These are phyloP conservation scores for Acanthamoeba royreba DNA, from an alignment of 208 protist genomes.

Conservation along the genomic window DNA sequence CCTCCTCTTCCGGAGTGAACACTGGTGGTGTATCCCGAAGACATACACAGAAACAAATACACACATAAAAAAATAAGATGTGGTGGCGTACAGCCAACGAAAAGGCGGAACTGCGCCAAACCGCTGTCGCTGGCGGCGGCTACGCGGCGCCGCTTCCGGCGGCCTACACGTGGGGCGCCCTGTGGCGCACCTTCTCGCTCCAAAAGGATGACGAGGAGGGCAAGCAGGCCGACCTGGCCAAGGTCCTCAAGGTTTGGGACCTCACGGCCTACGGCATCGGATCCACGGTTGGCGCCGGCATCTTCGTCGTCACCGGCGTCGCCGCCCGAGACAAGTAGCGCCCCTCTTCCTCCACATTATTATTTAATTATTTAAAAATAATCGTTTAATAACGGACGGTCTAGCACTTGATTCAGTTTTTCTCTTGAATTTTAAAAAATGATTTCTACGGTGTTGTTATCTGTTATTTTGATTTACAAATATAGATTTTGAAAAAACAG, in stretches of 20 bases:
- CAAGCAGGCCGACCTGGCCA: not conserved
- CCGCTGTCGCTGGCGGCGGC: not conserved
- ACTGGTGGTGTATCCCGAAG: too few relatives aligned
- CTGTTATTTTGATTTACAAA: too few relatives aligned
- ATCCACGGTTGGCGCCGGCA: constrained; percentile 42
- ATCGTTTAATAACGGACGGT: too few relatives aligned
- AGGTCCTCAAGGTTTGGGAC: not conserved
- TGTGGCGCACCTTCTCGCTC: not conserved
- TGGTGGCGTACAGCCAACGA: not conserved
- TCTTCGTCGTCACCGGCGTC: constrained; percentile 61
- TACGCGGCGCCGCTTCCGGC: not conserved
- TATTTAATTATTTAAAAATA: too few relatives aligned
- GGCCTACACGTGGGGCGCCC: not conserved
- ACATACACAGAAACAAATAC: too few relatives aligned
- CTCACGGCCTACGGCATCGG: constrained; percentile 25
- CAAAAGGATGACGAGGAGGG: not conserved
- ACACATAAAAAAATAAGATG: not conserved
- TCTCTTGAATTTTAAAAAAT: too few relatives aligned
- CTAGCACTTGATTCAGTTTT: too few relatives aligned
- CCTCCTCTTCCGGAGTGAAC: too few relatives aligned
- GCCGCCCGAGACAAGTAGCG: not conserved
- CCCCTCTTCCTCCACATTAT: not conserved
- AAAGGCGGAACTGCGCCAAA: not conserved
- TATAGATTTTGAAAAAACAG: too few relatives aligned
- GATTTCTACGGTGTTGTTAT: too few relatives aligned